Base-by-base conservation (phyloP, 768 basidiomycete genomes). In the Pleurotus platypus region DNA sequence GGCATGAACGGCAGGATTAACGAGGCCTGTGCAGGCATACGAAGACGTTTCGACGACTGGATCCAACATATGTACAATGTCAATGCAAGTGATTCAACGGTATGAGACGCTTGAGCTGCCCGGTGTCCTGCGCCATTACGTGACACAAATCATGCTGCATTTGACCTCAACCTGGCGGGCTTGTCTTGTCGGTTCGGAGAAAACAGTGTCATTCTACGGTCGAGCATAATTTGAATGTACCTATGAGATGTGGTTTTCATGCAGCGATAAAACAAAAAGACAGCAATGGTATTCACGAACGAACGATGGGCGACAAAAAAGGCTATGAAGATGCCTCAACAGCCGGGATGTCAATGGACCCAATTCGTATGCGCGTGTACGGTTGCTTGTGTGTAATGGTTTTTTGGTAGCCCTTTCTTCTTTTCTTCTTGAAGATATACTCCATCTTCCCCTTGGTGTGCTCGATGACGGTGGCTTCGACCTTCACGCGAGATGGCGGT, bases 321-420 rank as follows among this genome's bases (percentile, higher is more conserved):
- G 61, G 58, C 43, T 58, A 62, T 57, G 58, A 65, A 57, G 67
- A 58, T 12, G 35, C 18, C 24, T 22, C 38, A 2, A 58, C 60
- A 11, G 61, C 58, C 43, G 66, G 68, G 62, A 81, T 71, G 49
- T 80, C 75, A 61, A 99, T 94, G 46, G 87, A 80, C 16, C 94
- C 94, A 62, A 99, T 89, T 51, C 95, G 82, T 58, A 99, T 80
- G 67, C 94, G 84, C n/a, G 96, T 98, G 76, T 91, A 98, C 2
- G 89, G 90, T 68, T 94, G 93, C 72, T 98, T 98, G 71, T 93
- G 89, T 69, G 85, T 82, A 61, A 98, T 92, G 6, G 92, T 94
- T 75, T 92, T 92, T 74, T 90, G 85, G 75, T 98, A 98, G 8
- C 96, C 94, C 78, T 98, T 98, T 86, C 97, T 87, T 74, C 94